A percentile compares a stretch with the other conserved stretches of the same genome.
Conservation (phyloP, 495 filamentous ascomycete genomes). For the Neurospora sp. region DNA sequence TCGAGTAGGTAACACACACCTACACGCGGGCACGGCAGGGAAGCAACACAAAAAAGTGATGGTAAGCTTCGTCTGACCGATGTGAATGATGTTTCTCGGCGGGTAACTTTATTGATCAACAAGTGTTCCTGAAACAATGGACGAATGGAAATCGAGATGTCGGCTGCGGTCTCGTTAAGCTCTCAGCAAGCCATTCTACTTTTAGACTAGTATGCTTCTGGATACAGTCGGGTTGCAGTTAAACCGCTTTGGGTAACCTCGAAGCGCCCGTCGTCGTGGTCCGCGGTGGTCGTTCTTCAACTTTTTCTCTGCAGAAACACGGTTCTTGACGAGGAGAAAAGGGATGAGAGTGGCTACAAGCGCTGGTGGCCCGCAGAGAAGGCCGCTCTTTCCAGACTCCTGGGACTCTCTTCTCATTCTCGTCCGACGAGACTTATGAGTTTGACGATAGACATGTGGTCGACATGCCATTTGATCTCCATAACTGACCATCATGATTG, state of each 20-base stretch:
- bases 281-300: not conserved
- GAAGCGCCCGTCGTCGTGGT: not conserved
- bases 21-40: not conserved
- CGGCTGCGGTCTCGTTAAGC: too few species aligned
- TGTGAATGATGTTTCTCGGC: not conserved
- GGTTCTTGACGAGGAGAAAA: not conserved
- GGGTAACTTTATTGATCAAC: not conserved
- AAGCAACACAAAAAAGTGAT: not conserved
- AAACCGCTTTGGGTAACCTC: not conserved
- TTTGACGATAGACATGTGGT: not conserved
- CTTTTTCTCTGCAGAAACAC: not conserved
- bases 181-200: not conserved
- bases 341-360: not conserved
- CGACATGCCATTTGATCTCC: not conserved
- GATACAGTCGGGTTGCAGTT: not conserved
- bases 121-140: not conserved
- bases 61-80: not conserved
- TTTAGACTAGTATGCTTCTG: not conserved
- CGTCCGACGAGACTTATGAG: not conserved
- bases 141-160: not conserved
- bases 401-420: not conserved
- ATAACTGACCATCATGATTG: not conserved
- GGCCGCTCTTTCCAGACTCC: not conserved
- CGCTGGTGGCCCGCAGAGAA: not conserved
- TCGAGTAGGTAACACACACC: not conserved